Base-by-base conservation (phyloP, 345 rosid species). In the Eucalyptus cloeziana region DNA sequence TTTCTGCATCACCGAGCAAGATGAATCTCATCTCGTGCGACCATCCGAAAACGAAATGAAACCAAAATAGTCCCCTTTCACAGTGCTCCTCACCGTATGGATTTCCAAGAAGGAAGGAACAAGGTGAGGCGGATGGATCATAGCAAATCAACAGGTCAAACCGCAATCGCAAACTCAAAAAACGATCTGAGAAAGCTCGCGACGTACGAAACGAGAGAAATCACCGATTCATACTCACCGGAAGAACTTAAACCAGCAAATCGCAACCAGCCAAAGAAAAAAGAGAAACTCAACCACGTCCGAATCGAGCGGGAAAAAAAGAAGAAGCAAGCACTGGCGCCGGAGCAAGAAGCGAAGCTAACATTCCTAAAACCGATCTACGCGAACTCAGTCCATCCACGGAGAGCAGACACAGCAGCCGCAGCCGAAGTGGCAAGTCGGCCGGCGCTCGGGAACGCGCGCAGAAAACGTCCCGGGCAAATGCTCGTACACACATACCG, bases 401-500 rank as follows among this genome's bases (percentile, higher is more conserved):
- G 47, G 7, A 44, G 13, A 76, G 3, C 16, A 76, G 15, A 21
- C 13, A 40, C 47, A 56, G 62, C 62, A 21, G 27, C 13, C 7
- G 85, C 85, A 40, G 85, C 47, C 47, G 47, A 76, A 21, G 47
- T 40, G 47, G 85, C 47, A 11, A 76, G 47, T 13, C 4, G 47
- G 47, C 85, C 6, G 5, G 13, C 14, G 47, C 85, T 76, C 47
- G 47, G 62, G 2, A 56, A 56, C 62, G n/a, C 69, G 31, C 69
- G 33, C 69, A 17, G 21, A 69, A 76, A 76, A 19, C 45, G 27
- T 21, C 13, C 27, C 47, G 47, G 30, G 76, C 43, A 76, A 40
- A 40, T 76, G 27, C 47, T 40, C 47, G 5, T 40, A 4, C 22
- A 1, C 45, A 87, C 88, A 17, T 92, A 98, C 99, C 96, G 98